Percentiles rank a stretch among this genome's conserved stretches.
phyloP scores from a whole-genome alignment of 2,329 filamentous ascomycete species.

The Dendryphion nanum region DNA sequence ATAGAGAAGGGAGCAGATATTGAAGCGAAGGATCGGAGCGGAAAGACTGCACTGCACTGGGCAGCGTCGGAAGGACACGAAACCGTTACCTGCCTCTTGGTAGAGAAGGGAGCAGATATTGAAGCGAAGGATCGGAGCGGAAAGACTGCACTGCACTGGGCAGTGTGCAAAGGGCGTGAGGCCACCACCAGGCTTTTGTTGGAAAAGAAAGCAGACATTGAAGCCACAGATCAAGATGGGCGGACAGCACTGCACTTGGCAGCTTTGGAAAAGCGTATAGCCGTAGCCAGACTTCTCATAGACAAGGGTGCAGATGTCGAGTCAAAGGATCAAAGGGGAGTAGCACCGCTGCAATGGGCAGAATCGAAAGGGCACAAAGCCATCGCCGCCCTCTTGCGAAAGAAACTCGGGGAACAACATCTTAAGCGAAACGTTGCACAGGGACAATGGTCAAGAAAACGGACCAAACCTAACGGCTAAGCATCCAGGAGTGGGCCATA shows the following conservation, averaged over 20 bases:
- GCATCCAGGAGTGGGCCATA: too few relatives aligned
- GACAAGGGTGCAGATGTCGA: background rate
- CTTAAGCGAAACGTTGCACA: too few relatives aligned
- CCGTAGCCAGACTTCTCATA: background rate
- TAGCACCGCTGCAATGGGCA: background rate
- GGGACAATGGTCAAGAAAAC: too few relatives aligned
- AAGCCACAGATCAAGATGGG: background rate
- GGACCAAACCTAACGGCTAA: too few relatives aligned
- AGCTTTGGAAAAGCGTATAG: background rate
- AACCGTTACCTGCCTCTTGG: background rate
- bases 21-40: background rate
- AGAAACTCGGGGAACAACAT: too few relatives aligned
- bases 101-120: background rate
- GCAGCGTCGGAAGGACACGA: background rate
- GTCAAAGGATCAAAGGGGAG: background rate
- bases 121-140: background rate
- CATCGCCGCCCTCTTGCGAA: background rate
- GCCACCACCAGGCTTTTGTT: background rate
- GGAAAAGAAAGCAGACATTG: background rate
- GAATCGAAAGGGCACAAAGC: background rate
- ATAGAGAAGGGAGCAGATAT: background rate
- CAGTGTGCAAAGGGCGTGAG: background rate
- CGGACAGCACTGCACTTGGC: background rate
- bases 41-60: background rate
- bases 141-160: background rate